Conservation (phyloP, 495 filamentous ascomycete genomes). For the Tetracladium marchalianum region DNA sequence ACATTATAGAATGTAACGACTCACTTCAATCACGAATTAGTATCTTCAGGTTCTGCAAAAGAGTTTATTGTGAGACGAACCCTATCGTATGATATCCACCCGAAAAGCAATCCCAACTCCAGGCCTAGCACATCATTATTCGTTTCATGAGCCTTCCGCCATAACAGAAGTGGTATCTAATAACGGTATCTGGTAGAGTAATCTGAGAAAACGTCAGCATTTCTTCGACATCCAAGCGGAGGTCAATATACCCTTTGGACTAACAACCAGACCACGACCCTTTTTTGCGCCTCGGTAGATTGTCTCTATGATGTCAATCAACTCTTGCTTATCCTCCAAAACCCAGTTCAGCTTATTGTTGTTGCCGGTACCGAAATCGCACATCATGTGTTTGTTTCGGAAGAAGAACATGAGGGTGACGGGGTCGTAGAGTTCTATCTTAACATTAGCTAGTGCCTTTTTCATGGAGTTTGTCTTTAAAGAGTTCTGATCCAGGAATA, state of each 20-base stretch:
- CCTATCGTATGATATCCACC: conserved; percentile 2
- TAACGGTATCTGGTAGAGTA: conserved; percentile 82
- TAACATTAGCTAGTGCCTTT: conserved; percentile 6
- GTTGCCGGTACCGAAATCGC: conserved; percentile 95
- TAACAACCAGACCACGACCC: conserved; percentile 89
- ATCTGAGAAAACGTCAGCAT: conserved; percentile 34
- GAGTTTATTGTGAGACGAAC: conserved; percentile 15
- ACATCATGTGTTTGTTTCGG: conserved; percentile 98
- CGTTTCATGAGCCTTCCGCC: not conserved
- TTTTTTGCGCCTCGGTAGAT: conserved; percentile 98
- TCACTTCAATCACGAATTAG: conserved; percentile 11
- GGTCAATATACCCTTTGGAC: conserved; percentile 59
- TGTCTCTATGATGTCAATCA: conserved; percentile 97
- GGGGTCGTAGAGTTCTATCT: conserved; percentile 43
- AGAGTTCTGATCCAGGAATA: too few species aligned
- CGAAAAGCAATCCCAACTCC: conserved; percentile 3
- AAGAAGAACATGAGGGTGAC: conserved; percentile 79
- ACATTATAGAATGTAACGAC: not conserved
- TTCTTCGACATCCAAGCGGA: not conserved
- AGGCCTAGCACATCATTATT: not conserved
- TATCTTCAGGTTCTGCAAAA: conserved; percentile 10
- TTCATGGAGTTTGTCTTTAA: too few species aligned
- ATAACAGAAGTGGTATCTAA: conserved; percentile 22
- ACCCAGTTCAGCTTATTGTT: conserved; percentile 99
- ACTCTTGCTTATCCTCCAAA: conserved; percentile 93